Evolutionary conservation across 2,329 filamentous ascomycete genomes (phyloP), one percentile per base, ranked within the genome.

Genomic region (Trichoderma sp.): DNA sequence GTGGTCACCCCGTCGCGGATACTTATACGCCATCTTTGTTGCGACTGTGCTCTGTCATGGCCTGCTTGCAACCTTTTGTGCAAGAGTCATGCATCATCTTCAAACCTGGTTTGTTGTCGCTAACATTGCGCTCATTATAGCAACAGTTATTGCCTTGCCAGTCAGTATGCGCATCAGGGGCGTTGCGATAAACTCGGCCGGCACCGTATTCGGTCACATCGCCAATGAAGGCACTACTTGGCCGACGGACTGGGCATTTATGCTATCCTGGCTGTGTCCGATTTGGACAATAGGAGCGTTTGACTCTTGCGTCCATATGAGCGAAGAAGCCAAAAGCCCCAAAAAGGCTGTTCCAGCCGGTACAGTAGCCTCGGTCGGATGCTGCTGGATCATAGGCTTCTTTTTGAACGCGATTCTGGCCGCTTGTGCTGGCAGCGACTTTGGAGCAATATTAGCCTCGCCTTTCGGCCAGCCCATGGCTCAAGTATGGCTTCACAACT

Each of bases 281-380:
- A 64, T 55, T n/a, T 64, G 60, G 60, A 55, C 60, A 21, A 64
- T 64, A 4, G 60, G 60, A 21, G 60, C 60, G 21, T 64, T 64
- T 24, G 60, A 64, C 60, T 64, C 60, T 24, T 64, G 60, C 14
- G 60, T 64, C 1, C 49, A 64, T 26, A 64, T 64, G 60, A 64
- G 60, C 8, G 60, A 64, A 39, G 60, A 64, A 26, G 60, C 60
- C 5, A 64, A 64, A 13, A 43, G 39, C 6, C 60, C 60, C 10
- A 43, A 34, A 26, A 64, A 30, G 13, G 60, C 60, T 55, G 60
- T 64, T 8, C 60, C 60, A 0, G 11, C 21, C 13, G 60, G 60
- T 2, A 64, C 54, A 2, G 16, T 64, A 11, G 32, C 60, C 2
- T 64, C 60, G 21, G 54, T 64, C 43, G 61, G 61, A 30, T 34